Percentiles rank a stretch among this genome's conserved stretches.
These are phyloP conservation scores for Umbilicaria muhlenbergii DNA, from an alignment of 495 filamentous ascomycete species.

Conservation along the genomic window DNA sequence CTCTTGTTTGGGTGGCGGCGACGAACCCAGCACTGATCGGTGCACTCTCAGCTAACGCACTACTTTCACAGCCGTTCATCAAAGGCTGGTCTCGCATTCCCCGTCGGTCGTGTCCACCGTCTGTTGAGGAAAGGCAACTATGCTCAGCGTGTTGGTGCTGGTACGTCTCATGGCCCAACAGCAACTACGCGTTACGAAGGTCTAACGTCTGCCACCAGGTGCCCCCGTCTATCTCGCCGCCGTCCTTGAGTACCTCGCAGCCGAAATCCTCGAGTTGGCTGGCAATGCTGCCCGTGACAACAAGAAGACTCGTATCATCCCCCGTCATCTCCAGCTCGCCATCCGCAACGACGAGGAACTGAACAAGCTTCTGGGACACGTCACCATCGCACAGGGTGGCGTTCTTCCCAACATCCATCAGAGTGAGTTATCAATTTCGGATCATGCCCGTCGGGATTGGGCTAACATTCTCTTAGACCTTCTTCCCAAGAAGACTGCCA, in stretches of 20 bases:
- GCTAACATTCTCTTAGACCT: constrained; percentile 56
- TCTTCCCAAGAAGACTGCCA: constrained; percentile 93
- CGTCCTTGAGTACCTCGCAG: constrained; percentile 94
- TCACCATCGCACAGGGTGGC: constrained; percentile 99
- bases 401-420: constrained; percentile 97
- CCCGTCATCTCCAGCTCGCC: constrained; percentile 96
- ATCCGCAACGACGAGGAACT: constrained; percentile 99
- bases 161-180: constrained; percentile 26
- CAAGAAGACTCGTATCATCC: constrained; percentile 99
- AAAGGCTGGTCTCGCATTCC: constrained; percentile 98
- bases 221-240: constrained; percentile 97
- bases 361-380: constrained; percentile 99
- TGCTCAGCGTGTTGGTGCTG: constrained; percentile 97
- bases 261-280: constrained; percentile 94
- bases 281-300: constrained; percentile 98
- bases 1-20: neutral
- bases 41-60: constrained; percentile 22
- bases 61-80: constrained; percentile 65
- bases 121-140: constrained; percentile 99
- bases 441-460: neutral
- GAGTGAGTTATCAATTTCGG: constrained; percentile 47
- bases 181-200: constrained; percentile 1
- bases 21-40: neutral
- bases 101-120: constrained; percentile 99
- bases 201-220: constrained; percentile 33